Evolutionary conservation across 2,329 filamentous ascomycete genomes (phyloP).

Genomic region (Macrophomina pseudophaseolina): DNA sequence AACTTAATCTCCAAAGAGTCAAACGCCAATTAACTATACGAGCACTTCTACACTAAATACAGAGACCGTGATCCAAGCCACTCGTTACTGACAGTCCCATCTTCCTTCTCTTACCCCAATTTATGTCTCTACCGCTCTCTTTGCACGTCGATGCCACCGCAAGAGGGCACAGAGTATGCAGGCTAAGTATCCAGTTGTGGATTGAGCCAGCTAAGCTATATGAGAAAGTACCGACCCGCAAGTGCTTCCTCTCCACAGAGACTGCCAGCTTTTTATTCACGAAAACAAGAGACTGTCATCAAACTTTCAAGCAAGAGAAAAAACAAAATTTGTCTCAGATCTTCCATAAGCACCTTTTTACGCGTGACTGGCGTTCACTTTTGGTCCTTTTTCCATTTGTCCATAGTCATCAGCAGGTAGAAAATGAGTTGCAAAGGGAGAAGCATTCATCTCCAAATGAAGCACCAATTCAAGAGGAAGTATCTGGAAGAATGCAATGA

Average conservation of each 20-base stretch:
- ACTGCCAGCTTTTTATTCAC: background rate
- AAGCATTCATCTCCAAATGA: background rate
- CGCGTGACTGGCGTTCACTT: background rate
- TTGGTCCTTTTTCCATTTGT: background rate
- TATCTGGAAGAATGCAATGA: background rate
- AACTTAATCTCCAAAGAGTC: too few species aligned
- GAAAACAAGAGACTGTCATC: background rate
- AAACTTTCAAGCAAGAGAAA: background rate
- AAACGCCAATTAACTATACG: background rate
- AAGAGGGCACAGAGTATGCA: background rate
- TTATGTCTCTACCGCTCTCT: background rate
- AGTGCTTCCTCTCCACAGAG: background rate
- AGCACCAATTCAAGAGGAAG: background rate
- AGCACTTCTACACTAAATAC: background rate
- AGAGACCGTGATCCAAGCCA: too few species aligned
- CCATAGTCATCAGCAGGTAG: constrained; percentile 7
- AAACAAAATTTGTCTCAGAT: background rate
- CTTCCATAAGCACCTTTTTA: background rate
- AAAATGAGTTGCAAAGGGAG: background rate
- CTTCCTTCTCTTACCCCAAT: background rate
- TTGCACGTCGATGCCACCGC: background rate
- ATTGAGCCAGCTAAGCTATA: constrained; percentile 21
- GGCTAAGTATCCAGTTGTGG: background rate
- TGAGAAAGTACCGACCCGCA: constrained; percentile 1
- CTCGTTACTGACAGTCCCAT: background rate